Evolutionary conservation across 805 yeast genomes (phyloP).

Genomic region (Danielia reshetovae): DNA sequence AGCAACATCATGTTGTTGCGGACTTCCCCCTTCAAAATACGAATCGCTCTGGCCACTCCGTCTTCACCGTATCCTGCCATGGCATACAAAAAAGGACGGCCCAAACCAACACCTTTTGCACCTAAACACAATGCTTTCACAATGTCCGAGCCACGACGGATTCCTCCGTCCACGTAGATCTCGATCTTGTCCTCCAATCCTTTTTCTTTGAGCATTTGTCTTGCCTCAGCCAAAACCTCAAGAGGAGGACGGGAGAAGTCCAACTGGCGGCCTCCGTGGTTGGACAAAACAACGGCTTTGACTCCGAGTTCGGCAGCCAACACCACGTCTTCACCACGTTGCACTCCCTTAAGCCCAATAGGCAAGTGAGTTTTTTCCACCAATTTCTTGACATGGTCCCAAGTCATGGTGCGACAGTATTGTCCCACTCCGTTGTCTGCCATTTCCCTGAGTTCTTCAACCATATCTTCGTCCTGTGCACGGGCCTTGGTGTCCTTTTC

Average conservation of each 20-base stretch:
- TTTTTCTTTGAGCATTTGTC: constrained; percentile 3
- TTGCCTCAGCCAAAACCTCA: constrained; percentile 4
- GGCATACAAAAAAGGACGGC: constrained; percentile 5
- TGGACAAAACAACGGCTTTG: constrained; percentile 10
- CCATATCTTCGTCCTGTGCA: constrained; percentile 2
- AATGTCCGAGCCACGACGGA: constrained; percentile 6
- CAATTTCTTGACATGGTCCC: constrained; percentile 2
- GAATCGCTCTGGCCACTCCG: constrained; percentile 3
- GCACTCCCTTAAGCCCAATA: constrained; percentile 4
- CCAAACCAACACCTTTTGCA: constrained; percentile 6
- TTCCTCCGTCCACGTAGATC: constrained; percentile 7
- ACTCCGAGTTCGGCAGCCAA: constrained; percentile 3
- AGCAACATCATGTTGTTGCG: constrained; percentile 6
- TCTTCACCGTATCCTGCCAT: constrained; percentile 6
- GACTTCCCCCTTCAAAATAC: constrained; percentile 3
- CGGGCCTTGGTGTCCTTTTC: constrained; percentile 5
- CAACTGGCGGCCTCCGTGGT: constrained; percentile 8
- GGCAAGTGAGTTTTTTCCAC: constrained; percentile 1
- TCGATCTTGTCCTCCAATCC: constrained; percentile 5
- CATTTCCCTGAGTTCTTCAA: neutral
- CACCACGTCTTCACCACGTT: constrained; percentile 6
- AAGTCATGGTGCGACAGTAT: constrained; percentile 2
- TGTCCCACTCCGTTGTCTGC: constrained; percentile 1
- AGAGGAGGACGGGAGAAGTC: constrained; percentile 7
- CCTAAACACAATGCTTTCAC: constrained; percentile 6